Evolutionary conservation across 257 asterid species (phyloP).

Genomic region (Craterostigma plantagineum): DNA sequence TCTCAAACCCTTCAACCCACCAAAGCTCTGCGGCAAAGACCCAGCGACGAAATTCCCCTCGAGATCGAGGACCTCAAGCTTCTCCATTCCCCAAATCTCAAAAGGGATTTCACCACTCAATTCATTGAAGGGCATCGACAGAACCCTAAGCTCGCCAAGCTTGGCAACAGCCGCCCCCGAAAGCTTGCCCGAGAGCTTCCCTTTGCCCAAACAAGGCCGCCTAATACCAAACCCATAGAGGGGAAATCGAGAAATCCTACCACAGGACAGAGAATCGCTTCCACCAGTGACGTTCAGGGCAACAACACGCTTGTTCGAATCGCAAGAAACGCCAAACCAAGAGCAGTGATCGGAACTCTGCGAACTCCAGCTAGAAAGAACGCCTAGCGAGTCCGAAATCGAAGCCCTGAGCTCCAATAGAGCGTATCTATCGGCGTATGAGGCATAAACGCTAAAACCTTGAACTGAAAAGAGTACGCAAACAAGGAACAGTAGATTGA

Average conservation of each 20-base stretch:
- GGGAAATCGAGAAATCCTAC: conserved; percentile 62
- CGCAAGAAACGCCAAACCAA: conserved; percentile 74
- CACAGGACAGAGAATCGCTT: conserved; percentile 63
- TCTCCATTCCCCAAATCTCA: conserved; percentile 67
- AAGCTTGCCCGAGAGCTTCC: conserved; percentile 36
- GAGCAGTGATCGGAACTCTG: conserved; percentile 37
- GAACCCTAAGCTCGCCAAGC: conserved; percentile 44
- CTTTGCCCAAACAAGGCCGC: conserved; percentile 36
- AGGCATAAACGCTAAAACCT: conserved; percentile 17
- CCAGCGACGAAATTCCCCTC: conserved; percentile 69
- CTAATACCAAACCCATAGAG: conserved; percentile 69
- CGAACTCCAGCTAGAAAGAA: conserved; percentile 47
- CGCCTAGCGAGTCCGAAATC: conserved; percentile 52
- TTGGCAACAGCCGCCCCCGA: conserved; percentile 33
- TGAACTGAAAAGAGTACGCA: conserved; percentile 29
- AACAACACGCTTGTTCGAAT: conserved; percentile 42
- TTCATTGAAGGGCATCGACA: conserved; percentile 69
- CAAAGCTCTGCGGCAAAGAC: conserved; percentile 28
- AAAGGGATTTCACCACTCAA: conserved; percentile 56
- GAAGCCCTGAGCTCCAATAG: conserved; percentile 64
- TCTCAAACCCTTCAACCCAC: conserved; percentile 24
- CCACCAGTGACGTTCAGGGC: conserved; percentile 62
- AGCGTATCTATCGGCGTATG: conserved; percentile 69
- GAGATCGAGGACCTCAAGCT: conserved; percentile 85
- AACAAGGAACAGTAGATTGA: conserved; percentile 42